Evolutionary conservation across 2,329 filamentous ascomycete genomes (phyloP).

Genomic region (Hypoxylon sp.): DNA sequence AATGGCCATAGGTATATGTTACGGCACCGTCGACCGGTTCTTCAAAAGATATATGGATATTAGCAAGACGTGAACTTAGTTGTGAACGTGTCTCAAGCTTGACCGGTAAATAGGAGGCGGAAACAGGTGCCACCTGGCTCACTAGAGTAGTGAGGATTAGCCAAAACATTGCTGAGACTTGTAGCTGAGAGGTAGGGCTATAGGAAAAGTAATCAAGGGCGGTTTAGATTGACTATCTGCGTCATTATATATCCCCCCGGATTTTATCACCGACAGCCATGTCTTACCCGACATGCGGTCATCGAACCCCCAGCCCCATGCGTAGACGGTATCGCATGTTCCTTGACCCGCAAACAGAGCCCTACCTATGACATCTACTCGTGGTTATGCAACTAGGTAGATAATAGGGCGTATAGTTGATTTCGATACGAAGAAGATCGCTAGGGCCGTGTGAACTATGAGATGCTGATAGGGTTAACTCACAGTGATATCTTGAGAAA

Average conservation of each 20-base stretch:
- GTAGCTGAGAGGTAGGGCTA: conserved; percentile 4
- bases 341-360: conserved; percentile 13
- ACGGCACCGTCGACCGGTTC: conserved; percentile 49
- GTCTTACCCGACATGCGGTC: conserved; percentile 14
- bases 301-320: neutral
- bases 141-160: conserved; percentile 31
- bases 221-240: conserved; percentile 20
- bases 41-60: conserved; percentile 53
- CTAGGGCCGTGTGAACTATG: conserved; percentile 27
- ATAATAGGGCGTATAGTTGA: conserved; percentile 28
- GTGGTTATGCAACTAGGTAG: conserved; percentile 10
- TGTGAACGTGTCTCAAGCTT: conserved; percentile 56
- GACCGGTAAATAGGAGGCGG: conserved; percentile 46
- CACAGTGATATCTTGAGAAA: conserved; percentile 34
- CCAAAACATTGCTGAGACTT: conserved; percentile 35
- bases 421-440: conserved; percentile 18
- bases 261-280: conserved; percentile 6
- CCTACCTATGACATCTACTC: conserved; percentile 12
- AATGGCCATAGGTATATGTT: conserved; percentile 56
- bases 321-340: conserved; percentile 23
- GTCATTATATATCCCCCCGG: conserved; percentile 24
- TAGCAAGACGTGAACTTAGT: conserved; percentile 55
- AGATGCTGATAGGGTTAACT: conserved; percentile 24
- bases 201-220: conserved; percentile 11
- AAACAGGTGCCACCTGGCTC: conserved; percentile 26